Evolutionary conservation across 768 basidiomycete species (phyloP), one percentile per base, ranked within the genome.

Genomic region (Dentipellis fragilis): DNA sequence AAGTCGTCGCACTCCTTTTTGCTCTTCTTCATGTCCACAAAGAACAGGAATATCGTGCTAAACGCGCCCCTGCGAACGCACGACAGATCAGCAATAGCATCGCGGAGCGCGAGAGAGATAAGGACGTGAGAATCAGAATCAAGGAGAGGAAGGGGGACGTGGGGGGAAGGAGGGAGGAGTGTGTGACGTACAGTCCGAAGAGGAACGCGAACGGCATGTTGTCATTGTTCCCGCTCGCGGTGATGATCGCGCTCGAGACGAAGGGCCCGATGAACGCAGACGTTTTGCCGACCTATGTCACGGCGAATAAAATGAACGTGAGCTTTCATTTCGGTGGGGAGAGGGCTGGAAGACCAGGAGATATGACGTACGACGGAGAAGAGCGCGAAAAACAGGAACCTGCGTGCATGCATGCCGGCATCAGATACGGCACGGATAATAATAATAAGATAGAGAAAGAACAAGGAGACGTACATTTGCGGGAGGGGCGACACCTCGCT

Each of bases 131-230:
- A 29, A 29, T 29, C 29, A 6, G 29, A 39, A 49, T 37, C 23
- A 36, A 49, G 51, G n/a, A 57, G 36, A 17, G 58, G 34, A 17
- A 9, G 21, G 36, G 35, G 11, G 10, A 52, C n/a, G 23, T 52
- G 19, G 40, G 53, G 40, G 4, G 19, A 54, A 29, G 63, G 10
- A 37, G 36, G 36, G 39, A 49, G 35, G 29, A 29, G 29, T 29
- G 29, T 29, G 29, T 29, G 29, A 53, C 82, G 54, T 67, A 86
- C 83, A 89, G 69, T 8, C 72, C 78, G 62, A 89, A 85, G 11
- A 87, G 71, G 66, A 87, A 88, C 3, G 82, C 79, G 64, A 89
- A 89, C 0, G 85, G 83, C 78, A 85, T 85, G 65, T 84, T 87
- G 62, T 85, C 74, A 60, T 87, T 87, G 66, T 84, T 78, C 49